Percentiles rank a stretch among this genome's conserved stretches.
These are phyloP conservation scores for Starmera dryadoides DNA, from an alignment of 805 yeast genomes.

Conservation along the genomic window DNA sequence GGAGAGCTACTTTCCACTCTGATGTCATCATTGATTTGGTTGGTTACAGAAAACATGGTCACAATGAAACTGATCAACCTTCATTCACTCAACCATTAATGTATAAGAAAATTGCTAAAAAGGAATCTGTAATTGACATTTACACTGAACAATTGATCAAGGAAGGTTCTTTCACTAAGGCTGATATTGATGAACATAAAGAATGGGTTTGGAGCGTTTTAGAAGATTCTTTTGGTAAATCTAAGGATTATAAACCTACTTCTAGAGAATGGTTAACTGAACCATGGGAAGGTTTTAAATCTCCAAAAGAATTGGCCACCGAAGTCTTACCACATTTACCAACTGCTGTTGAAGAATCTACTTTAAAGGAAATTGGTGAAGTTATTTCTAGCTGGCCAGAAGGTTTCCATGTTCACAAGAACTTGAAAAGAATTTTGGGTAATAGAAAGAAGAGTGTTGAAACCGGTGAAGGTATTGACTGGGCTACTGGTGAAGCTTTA, in stretches of 20 bases:
- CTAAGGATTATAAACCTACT: constrained; percentile 85
- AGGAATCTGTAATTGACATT: constrained; percentile 81
- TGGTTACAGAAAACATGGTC: constrained; percentile 98
- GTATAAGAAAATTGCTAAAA: constrained; percentile 87
- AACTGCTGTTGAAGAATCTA: constrained; percentile 73
- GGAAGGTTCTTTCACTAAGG: constrained; percentile 85
- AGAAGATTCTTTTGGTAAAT: constrained; percentile 83
- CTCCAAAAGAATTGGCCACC: constrained; percentile 93
- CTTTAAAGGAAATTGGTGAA: constrained; percentile 71
- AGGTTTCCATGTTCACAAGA: constrained; percentile 85
- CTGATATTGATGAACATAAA: constrained; percentile 92
- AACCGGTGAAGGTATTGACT: constrained; percentile 90
- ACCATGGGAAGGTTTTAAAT: constrained; percentile 98
- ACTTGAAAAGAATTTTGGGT: constrained; percentile 88
- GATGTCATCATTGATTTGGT: constrained; percentile 96
- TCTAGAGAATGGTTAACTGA: constrained; percentile 97
- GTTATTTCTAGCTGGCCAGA: constrained; percentile 80
- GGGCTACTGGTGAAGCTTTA: constrained; percentile 99
- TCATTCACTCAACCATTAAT: constrained; percentile 96
- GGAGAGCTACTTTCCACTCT: constrained; percentile 94
- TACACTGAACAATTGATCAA: constrained; percentile 72
- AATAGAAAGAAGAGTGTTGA: constrained; percentile 83
- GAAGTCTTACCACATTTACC: constrained; percentile 95
- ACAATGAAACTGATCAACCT: constrained; percentile 99
- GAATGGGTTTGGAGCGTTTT: constrained; percentile 95